Base-by-base conservation (phyloP, 257 asterid genomes). In the Leonotis leonurus region DNA sequence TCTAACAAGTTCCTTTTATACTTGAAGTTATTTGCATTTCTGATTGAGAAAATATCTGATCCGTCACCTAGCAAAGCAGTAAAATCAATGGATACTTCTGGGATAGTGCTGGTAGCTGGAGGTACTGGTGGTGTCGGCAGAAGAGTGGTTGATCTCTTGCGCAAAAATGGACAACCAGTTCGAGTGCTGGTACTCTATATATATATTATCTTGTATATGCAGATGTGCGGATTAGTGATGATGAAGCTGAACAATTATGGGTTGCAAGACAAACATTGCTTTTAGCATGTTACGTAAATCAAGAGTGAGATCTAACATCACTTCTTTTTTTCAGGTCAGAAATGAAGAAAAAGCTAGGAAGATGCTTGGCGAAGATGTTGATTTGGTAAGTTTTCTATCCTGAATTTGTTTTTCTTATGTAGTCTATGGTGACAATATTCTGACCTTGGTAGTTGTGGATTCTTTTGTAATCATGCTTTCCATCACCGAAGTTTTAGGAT, bases 61-160 rank as follows among this genome's bases (percentile, higher is more conserved):
- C 78, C 90, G 55, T 85, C 97, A 12, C 86, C 97, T 81, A 81
- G 88, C 74, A 71, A 79, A 80, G 77, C 82, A 36, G 83, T 64
- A 6, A 80, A 81, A 50, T 51, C 68, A 21, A 92, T 92, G 99
- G 77, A 79, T 48, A 60, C 80, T 65, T 80, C 90, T 8, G 95
- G 85, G 59, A 74, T 81, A 36, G 70, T 81, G n/a, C 81, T 92
- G 29, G 99, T 92, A 58, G 88, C 89, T 70, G 99, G 99, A 71
- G 99, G 84, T 54, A 92, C 99, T 25, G 99, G 99, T 65, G 99
- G 99, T 60, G 99, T 92, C 70, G 97, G 99, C 56, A 77, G 93
- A 85, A 83, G 99, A 77, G 95, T 83, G 51, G 95, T 89, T 68
- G 85, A 92, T 67, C 70, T 85, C 56, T 76, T 92, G 60, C 85